Evolutionary conservation across 768 basidiomycete genomes (phyloP).

Genomic region (Ramaria sp.): DNA sequence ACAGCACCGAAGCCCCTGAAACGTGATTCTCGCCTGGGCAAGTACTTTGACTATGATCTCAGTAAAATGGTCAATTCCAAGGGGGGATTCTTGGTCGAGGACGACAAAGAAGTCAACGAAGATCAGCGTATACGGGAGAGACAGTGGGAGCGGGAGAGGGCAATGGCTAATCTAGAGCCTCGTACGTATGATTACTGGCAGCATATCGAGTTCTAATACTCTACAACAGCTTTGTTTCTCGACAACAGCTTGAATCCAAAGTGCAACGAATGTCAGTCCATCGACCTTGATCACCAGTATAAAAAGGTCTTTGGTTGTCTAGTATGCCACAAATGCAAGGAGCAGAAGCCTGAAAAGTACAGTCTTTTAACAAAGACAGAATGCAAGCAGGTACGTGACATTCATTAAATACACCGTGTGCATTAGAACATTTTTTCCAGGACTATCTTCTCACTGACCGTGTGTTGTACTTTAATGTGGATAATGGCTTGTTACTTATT

Average conservation of each 20-base stretch:
- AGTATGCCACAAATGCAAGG: conserved; percentile 87
- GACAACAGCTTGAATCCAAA: conserved; percentile 69
- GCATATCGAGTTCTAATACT: not conserved
- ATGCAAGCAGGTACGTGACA: conserved; percentile 71
- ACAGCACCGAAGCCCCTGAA: conserved; percentile 46
- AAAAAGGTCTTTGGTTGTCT: conserved; percentile 73
- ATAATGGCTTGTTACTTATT: not conserved
- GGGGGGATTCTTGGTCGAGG: conserved; percentile 90
- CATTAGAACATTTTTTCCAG: conserved; percentile 25
- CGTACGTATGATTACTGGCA: conserved; percentile 35
- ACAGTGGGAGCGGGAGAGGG: conserved; percentile 69
- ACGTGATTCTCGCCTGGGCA: conserved; percentile 72
- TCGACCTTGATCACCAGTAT: conserved; percentile 80
- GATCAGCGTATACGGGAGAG: conserved; percentile 67
- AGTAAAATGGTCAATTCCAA: conserved; percentile 96
- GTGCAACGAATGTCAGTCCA: conserved; percentile 77
- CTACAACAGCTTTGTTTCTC: conserved; percentile 49
- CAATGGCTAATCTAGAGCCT: conserved; percentile 64
- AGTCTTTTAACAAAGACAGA: conserved; percentile 96
- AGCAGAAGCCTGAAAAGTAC: conserved; percentile 84
- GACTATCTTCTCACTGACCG: conserved; percentile 94
- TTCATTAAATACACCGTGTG: not conserved
- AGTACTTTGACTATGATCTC: conserved; percentile 94
- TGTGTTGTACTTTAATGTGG: conserved; percentile 27
- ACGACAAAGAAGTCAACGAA: conserved; percentile 73